phyloP scores from a whole-genome alignment of 495 filamentous ascomycete species.

The Penicillium daleae region DNA sequence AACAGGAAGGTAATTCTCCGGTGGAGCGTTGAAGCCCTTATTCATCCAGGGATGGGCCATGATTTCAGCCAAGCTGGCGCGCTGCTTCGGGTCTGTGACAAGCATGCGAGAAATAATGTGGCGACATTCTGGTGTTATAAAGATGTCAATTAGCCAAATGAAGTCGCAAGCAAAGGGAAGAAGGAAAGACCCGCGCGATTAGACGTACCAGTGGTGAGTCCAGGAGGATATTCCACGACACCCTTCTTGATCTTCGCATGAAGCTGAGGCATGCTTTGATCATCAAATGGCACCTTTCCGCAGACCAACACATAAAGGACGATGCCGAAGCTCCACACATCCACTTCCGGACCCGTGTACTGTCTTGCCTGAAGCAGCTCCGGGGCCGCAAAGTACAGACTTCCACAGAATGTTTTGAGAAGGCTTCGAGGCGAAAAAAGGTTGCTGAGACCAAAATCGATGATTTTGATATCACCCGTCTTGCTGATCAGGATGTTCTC shows the following conservation, averaged over 20 bases:
- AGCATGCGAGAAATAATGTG: conserved; percentile 95
- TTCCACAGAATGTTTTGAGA: conserved; percentile 96
- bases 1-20: conserved; percentile 85
- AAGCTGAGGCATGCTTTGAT: conserved; percentile 98
- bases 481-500: conserved; percentile 99
- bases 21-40: conserved; percentile 83
- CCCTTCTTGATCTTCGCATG: conserved; percentile 99
- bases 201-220: conserved; percentile 80
- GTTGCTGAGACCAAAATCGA: conserved; percentile 98
- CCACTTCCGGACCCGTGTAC: conserved; percentile 95
- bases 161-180: background rate
- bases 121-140: conserved; percentile 73
- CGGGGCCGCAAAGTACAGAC: conserved; percentile 96
- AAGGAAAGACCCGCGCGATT: too few relatives aligned
- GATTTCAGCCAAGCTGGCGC: conserved; percentile 87
- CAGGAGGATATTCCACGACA: conserved; percentile 91
- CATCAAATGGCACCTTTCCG: conserved; percentile 98
- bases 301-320: conserved; percentile 98
- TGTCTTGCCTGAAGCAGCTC: conserved; percentile 92
- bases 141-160: background rate
- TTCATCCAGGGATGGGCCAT: conserved; percentile 97
- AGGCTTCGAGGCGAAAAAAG: conserved; percentile 86
- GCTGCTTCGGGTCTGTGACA: conserved; percentile 87
- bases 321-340: conserved; percentile 99
- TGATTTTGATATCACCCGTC: conserved; percentile 99